phyloP scores from a whole-genome alignment of 768 basidiomycete genomes.

The Exidia glandulosa region DNA sequence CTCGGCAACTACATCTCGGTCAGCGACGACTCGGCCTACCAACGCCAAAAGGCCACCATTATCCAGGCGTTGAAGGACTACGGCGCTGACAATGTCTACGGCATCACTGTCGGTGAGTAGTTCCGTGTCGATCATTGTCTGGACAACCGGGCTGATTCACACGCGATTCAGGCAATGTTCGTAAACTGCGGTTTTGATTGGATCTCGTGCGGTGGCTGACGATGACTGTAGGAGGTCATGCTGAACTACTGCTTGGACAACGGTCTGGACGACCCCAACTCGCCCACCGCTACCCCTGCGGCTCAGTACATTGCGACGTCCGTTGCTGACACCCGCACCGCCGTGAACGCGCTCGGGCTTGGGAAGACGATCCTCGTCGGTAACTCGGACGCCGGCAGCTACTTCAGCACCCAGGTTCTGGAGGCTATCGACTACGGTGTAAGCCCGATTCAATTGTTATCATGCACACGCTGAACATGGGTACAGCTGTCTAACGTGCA shows the following conservation, averaged over 20 bases:
- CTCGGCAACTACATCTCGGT: conserved; percentile 58
- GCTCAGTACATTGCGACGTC: conserved; percentile 62
- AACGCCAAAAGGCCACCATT: conserved; percentile 59
- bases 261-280: conserved; percentile 6
- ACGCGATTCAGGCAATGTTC: conserved; percentile 32
- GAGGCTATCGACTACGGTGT: conserved; percentile 59
- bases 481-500: conserved; percentile 82
- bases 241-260: background rate
- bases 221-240: conserved; percentile 14
- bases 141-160: conserved; percentile 56
- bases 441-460: conserved; percentile 15
- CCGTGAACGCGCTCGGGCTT: conserved; percentile 40
- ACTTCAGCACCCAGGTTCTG: conserved; percentile 65
- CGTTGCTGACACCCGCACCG: conserved; percentile 27
- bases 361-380: conserved; percentile 58
- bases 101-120: conserved; percentile 73
- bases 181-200: background rate
- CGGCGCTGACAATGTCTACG: conserved; percentile 63
- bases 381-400: conserved; percentile 76
- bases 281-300: conserved; percentile 39
- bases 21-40: conserved; percentile 61
- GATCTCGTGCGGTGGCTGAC: conserved; percentile 32
- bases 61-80: conserved; percentile 61
- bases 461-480: background rate
- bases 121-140: background rate